Evolutionary conservation across 345 rosid species (phyloP).

Genomic region (Heritiera fomes): DNA sequence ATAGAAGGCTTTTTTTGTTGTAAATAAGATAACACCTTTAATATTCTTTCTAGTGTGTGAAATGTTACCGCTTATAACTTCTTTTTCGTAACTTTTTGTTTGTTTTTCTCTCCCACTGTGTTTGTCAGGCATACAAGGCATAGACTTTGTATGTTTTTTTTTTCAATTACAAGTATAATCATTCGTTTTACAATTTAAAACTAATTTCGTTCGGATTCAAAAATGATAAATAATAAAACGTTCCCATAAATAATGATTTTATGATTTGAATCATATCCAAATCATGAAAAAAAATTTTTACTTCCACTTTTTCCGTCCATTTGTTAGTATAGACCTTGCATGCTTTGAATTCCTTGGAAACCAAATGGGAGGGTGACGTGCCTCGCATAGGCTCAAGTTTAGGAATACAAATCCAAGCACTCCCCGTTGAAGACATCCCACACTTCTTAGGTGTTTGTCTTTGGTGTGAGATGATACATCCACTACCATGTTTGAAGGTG

Average conservation of each 20-base stretch:
- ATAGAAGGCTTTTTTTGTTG: constrained; percentile 27
- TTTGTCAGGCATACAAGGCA: constrained; percentile 21
- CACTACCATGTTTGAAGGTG: constrained; percentile 36
- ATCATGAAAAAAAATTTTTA: too few species aligned
- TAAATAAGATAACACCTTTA: constrained; percentile 28
- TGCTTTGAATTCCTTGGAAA: constrained; percentile 7
- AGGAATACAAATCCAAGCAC: constrained; percentile 17
- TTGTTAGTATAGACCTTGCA: background rate
- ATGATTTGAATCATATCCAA: too few species aligned
- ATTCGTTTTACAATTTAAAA: too few species aligned
- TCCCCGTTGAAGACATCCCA: constrained; percentile 2
- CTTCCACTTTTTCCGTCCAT: too few species aligned
- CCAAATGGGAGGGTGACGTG: background rate
- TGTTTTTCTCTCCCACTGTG: constrained; percentile 35
- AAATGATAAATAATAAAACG: too few species aligned
- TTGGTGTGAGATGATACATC: constrained; percentile 33
- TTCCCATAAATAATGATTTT: too few species aligned
- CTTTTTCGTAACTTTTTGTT: constrained; percentile 53
- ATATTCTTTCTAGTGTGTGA: constrained; percentile 37
- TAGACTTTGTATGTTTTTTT: constrained; percentile 17
- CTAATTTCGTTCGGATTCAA: too few species aligned
- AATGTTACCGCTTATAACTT: constrained; percentile 48
- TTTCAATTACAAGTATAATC: too few species aligned
- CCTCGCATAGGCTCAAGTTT: background rate
- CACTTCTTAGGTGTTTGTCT: constrained; percentile 39